Evolutionary conservation across 805 yeast species (phyloP), one percentile per base, ranked within the genome.

Genomic region (Maudiozyma turicensis): DNA sequence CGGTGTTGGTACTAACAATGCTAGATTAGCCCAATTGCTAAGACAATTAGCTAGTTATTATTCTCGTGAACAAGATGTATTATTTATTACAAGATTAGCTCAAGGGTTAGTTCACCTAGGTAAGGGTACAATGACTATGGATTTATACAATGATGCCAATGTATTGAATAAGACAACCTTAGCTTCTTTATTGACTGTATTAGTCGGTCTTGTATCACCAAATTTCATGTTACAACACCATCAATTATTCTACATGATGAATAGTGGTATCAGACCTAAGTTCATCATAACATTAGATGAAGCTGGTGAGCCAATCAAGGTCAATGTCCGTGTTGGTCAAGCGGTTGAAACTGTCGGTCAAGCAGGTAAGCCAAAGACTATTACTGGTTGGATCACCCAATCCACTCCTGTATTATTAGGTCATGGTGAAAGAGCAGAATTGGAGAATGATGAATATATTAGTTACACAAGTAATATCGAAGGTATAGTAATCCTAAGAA

Each of bases 341-440:
- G 98, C 99, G 6, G 98, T 93, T 31, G 99, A 93, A 65, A 88
- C 90, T 39, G 98, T 93, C 53, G 99, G 99, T 34, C 98, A 91
- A 68, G 99, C 98, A 0, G 99, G 99, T 72, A 88, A 87, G 59
- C 99, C 99, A 45, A 93, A 93, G 74, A 90, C 97, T 10, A 93
- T 93, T 44, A 93, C 99, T 4, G 99, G 99, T 37, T 93, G 99
- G 99, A 98, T 93, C 20, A 93, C 99, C 1, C 99, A 93, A 63
- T 86, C 93, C 5, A 93, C 99, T 0, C 99, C 99, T 0, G 99
- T 93, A 20, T 73, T 93, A 58, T 74, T 93, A 49, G 90, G 93
- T 40, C 82, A 82, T 58, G 98, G 98, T 42, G 99, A 93, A 68
- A 77, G 97, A 54, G 99, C 99, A 0, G 99, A 93, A 68, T 73